Percentiles rank a stretch among this genome's conserved stretches.
phyloP scores from a whole-genome alignment of 2,329 filamentous ascomycete genomes.

The Penicillium sp. region DNA sequence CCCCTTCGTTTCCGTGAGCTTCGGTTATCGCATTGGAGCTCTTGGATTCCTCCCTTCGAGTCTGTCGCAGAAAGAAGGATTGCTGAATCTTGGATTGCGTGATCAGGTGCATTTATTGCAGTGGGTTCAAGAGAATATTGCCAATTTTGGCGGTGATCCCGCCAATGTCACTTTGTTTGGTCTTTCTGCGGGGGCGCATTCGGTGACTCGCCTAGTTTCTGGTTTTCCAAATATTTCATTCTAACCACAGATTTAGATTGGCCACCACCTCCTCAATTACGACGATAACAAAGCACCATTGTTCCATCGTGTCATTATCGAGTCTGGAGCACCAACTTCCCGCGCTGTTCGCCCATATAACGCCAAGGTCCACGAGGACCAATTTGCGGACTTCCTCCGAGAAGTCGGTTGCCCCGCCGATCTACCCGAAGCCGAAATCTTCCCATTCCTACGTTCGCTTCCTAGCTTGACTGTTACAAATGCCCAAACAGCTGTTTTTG shows the following conservation, averaged over 20 bases:
- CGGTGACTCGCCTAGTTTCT: conserved; percentile 7
- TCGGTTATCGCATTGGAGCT: conserved; percentile 41
- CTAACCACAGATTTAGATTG: conserved; percentile 43
- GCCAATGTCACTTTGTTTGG: conserved; percentile 33
- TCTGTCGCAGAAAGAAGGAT: conserved; percentile 45
- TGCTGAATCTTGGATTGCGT: conserved; percentile 38
- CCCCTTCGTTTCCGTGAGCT: conserved; percentile 40
- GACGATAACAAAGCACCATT: conserved; percentile 26
- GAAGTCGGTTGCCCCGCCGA: conserved; percentile 29
- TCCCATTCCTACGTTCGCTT: conserved; percentile 38
- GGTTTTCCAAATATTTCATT: too few species aligned
- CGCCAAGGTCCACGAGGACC: conserved; percentile 36
- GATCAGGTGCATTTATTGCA: conserved; percentile 32
- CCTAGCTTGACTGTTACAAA: conserved; percentile 30
- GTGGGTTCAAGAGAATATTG: conserved; percentile 22
- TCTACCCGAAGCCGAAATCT: conserved; percentile 25
- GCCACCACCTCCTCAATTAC: conserved; percentile 56
- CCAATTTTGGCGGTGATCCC: conserved; percentile 20
- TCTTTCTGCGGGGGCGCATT: conserved; percentile 44
- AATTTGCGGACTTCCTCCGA: conserved; percentile 38
- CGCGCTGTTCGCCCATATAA: conserved; percentile 40
- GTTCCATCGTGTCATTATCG: conserved; percentile 42
- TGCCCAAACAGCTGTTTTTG: conserved; percentile 39
- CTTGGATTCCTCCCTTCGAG: conserved; percentile 60
- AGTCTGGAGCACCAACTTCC: conserved; percentile 42